These are phyloP conservation scores for Puya raimondii DNA, from an alignment of 176 grass and related monocot genomes.

Conservation along the genomic window DNA sequence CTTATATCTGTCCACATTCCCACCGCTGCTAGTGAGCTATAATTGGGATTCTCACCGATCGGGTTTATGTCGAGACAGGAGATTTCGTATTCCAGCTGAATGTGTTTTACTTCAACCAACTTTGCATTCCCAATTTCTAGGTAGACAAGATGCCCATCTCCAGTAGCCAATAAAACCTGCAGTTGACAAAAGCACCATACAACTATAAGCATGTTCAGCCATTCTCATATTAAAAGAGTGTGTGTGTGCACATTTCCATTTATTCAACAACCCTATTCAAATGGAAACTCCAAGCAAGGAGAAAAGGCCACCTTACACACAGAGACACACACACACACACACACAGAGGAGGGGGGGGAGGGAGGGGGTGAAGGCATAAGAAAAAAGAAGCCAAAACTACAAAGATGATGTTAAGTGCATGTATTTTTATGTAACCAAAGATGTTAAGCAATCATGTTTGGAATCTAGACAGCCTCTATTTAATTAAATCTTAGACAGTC, in stretches of 20 bases:
- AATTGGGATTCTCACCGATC: constrained; percentile 42
- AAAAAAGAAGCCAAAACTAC: too few relatives aligned
- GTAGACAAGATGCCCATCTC: constrained; percentile 97
- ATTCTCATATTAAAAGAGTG: not conserved
- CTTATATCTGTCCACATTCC: constrained; percentile 99
- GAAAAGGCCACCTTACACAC: too few relatives aligned
- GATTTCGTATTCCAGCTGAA: constrained; percentile 82
- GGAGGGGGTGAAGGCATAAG: too few relatives aligned
- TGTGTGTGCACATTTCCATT: not conserved
- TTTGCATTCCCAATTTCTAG: constrained; percentile 75
- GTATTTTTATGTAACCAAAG: too few relatives aligned
- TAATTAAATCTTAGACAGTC: too few relatives aligned
- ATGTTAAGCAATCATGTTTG: too few relatives aligned
- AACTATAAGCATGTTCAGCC: not conserved
- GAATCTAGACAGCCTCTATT: too few relatives aligned
- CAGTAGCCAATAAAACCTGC: constrained; percentile 84
- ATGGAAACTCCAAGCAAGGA: too few relatives aligned
- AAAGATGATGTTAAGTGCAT: too few relatives aligned
- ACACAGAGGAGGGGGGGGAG: too few relatives aligned
- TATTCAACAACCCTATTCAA: too few relatives aligned
- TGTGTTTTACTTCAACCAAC: constrained; percentile 79
- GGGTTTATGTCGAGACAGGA: constrained; percentile 94
- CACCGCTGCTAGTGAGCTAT: constrained; percentile 79
- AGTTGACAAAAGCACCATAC: constrained; percentile 6
- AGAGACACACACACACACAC: too few relatives aligned